phyloP scores from a whole-genome alignment of 345 rosid species.

The Leavenworthia alabamica region DNA sequence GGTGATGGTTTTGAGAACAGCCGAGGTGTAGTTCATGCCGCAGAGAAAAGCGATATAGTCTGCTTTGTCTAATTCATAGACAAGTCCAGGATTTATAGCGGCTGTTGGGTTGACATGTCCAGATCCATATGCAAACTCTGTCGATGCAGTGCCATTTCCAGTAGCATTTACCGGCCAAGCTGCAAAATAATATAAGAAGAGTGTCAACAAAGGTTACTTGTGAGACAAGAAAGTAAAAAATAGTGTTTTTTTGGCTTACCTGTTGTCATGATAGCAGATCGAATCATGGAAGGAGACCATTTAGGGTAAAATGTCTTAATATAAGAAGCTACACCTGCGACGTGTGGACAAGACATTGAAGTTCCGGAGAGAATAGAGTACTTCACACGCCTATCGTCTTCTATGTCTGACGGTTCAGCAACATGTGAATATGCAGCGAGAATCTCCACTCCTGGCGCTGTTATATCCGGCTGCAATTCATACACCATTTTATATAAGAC shows the following conservation, averaged over 20 bases:
- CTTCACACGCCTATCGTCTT: conserved; percentile 14
- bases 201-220: neutral
- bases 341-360: conserved; percentile 45
- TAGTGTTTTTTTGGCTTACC: conserved; percentile 8
- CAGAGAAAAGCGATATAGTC: conserved; percentile 29
- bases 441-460: conserved; percentile 51
- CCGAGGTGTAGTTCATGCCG: conserved; percentile 13
- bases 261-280: conserved; percentile 44
- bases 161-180: conserved; percentile 29
- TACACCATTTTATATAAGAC: neutral
- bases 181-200: neutral
- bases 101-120: conserved; percentile 36
- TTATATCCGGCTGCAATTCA: conserved; percentile 45
- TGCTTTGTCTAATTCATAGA: conserved; percentile 23
- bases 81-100: conserved; percentile 30
- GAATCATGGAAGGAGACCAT: conserved; percentile 47
- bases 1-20: neutral
- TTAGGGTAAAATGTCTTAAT: conserved; percentile 35
- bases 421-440: conserved; percentile 43
- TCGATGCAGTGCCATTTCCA: neutral
- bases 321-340: conserved; percentile 35
- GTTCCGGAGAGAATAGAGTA: conserved; percentile 36
- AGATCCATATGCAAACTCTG: conserved; percentile 30
- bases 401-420: neutral
- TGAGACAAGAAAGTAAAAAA: neutral